phyloP scores from a whole-genome alignment of 345 rosid genomes.

The Cardamine occulta region DNA sequence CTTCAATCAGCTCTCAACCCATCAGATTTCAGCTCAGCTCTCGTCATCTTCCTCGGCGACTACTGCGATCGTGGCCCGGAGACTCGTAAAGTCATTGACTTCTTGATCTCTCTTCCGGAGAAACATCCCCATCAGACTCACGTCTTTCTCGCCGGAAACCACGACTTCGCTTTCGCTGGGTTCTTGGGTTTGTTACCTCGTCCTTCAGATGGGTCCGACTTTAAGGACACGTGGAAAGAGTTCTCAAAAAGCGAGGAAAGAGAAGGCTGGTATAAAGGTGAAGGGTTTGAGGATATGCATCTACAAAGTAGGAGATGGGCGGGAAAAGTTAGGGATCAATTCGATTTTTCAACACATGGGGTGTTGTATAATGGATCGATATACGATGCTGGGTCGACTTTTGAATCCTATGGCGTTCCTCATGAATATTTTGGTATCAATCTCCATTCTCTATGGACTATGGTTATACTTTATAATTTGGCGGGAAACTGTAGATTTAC shows the following conservation, averaged over 20 bases:
- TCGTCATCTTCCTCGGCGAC: constrained; percentile 82
- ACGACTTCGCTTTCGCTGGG: constrained; percentile 76
- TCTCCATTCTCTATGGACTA: not conserved
- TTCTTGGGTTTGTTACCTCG: constrained; percentile 60
- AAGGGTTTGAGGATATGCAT: constrained; percentile 70
- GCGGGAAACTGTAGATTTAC: not conserved
- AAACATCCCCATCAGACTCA: constrained; percentile 63
- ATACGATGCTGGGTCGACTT: constrained; percentile 78
- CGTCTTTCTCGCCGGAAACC: constrained; percentile 72
- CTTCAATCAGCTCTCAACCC: constrained; percentile 54
- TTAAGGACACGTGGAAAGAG: constrained; percentile 68
- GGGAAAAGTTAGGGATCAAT: constrained; percentile 55
- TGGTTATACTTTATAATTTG: not conserved
- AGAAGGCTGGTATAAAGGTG: constrained; percentile 79
- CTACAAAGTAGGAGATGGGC: constrained; percentile 81
- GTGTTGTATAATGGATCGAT: constrained; percentile 62
- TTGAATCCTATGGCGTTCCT: constrained; percentile 71
- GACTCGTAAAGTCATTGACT: constrained; percentile 65
- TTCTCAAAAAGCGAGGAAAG: constrained; percentile 59
- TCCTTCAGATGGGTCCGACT: constrained; percentile 53
- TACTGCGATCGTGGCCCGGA: constrained; percentile 90
- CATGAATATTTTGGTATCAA: constrained; percentile 76
- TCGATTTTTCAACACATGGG: constrained; percentile 56
- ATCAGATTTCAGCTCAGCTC: constrained; percentile 59
- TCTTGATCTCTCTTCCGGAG: constrained; percentile 56